Evolutionary conservation across 257 asterid species (phyloP), one percentile per base, ranked within the genome.

Genomic region (Salvia miltiorrhiza): DNA sequence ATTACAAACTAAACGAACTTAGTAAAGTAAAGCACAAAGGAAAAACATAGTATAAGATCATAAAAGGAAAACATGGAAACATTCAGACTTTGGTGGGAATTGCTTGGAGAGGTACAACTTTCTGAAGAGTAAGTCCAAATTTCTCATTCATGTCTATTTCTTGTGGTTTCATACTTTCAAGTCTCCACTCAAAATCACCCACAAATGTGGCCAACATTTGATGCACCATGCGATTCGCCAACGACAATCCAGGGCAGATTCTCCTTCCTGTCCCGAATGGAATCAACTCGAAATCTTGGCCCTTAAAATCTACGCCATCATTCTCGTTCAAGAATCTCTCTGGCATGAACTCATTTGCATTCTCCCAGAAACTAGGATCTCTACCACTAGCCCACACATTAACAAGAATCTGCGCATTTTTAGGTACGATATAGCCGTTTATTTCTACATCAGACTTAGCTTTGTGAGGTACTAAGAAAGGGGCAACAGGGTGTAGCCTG

Each of bases 301-400:
- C 83, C 48, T 24, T 60, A 10, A 56, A 73, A 40, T 85, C 83
- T 4, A 72, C 60, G 0, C 45, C 35, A 0, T 0, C 17, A 7
- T 20, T n/a, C 0, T 10, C 37, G 1, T 23, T 63, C 75, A 85
- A 48, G 43, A 80, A 85, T 58, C 90, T 37, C 16, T 79, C 85
- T 0, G 85, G 83, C 71, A 33, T 3, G 26, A 84, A 84, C 2
- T 7, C 14, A 3, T 77, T 75, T 13, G 82, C 76, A 8, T 77
- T 16, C 2, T 17, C 0, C 87, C 87, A 81, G 6, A 47, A 1
- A 17, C 13, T 35, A 5, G 65, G 41, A 53, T 81, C 85, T 53
- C 89, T 72, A 0, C 82, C 83, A 1, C 40, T 79, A 0, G 87
- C 87, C 86, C 85, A 77, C 30, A 63, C 73, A 8, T 81, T 84